Conservation (phyloP, 495 filamentous ascomycete species). For the Lasiosphaeris hirsuta region DNA sequence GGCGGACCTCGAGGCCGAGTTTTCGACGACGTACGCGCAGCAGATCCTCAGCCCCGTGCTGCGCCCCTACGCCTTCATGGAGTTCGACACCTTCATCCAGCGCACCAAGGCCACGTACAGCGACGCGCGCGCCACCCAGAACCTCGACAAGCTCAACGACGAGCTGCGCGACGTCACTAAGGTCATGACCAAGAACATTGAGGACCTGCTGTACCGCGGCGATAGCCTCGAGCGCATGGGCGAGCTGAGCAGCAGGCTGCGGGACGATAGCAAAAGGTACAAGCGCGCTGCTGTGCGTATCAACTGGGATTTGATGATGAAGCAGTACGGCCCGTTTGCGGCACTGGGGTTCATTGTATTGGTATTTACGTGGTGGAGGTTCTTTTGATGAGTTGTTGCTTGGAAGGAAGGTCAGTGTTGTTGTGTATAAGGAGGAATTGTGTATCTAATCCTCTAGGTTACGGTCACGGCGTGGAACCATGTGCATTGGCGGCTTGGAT, state of each 20-base stretch:
- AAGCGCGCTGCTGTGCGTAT: slow-evolving; percentile 88
- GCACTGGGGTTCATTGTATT: slow-evolving; percentile 74
- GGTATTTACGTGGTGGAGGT: slow-evolving; percentile 86
- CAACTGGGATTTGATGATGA: slow-evolving; percentile 95
- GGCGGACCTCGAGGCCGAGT: slow-evolving; percentile 84
- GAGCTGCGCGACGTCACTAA: slow-evolving; percentile 97
- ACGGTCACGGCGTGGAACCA: background rate
- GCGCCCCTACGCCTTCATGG: slow-evolving; percentile 92
- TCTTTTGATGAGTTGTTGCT: slow-evolving; percentile 58
- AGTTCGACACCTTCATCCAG: slow-evolving; percentile 96
- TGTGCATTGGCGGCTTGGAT: slow-evolving; percentile 23
- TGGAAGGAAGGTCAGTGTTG: background rate
- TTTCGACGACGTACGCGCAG: slow-evolving; percentile 76
- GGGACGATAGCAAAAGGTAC: slow-evolving; percentile 94
- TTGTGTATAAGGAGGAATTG: slow-evolving; percentile 9
- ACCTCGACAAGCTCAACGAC: slow-evolving; percentile 87
- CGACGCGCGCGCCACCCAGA: slow-evolving; percentile 81
- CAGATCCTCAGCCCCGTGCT: slow-evolving; percentile 72
- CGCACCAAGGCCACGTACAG: slow-evolving; percentile 93
- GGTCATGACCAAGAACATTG: slow-evolving; percentile 99
- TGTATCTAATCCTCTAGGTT: background rate
- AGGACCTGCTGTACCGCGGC: slow-evolving; percentile 92
- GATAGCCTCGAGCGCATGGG: slow-evolving; percentile 97
- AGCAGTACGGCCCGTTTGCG: slow-evolving; percentile 93
- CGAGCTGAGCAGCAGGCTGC: slow-evolving; percentile 78